Percentiles rank a stretch among this genome's conserved stretches.
Conservation (phyloP, 2,329 filamentous ascomycete species). For the Cladosporium sp. region DNA sequence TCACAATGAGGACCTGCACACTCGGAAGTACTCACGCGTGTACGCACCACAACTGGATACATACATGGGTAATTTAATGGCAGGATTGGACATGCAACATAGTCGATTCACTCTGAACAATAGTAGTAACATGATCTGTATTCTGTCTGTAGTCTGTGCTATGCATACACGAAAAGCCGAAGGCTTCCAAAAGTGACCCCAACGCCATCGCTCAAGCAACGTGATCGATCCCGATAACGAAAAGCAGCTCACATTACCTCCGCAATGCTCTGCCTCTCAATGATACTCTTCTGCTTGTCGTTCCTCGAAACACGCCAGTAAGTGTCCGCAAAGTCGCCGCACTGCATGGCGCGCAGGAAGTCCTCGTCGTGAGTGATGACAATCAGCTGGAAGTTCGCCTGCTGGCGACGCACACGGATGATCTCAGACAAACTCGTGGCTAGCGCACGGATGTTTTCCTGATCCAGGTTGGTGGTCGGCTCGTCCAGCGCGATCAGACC, state of each 20-base stretch:
- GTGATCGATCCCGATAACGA: background rate
- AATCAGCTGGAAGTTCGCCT: conserved; percentile 96
- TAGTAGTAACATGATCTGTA: background rate
- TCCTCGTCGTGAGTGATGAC: conserved; percentile 99
- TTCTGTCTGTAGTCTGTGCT: background rate
- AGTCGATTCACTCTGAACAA: no score
- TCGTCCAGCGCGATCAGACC: conserved; percentile 96
- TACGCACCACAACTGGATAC: no score
- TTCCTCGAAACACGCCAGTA: conserved; percentile 88
- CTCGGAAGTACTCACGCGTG: no score
- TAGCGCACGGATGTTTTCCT: conserved; percentile 88
- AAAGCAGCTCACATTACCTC: conserved; percentile 14
- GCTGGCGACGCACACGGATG: conserved; percentile 76
- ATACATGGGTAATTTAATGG: no score
- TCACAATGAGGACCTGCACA: no score
- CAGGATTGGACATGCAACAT: no score
- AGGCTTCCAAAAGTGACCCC: background rate
- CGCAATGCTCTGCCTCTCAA: conserved; percentile 60
- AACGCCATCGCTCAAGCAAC: conserved; percentile 12
- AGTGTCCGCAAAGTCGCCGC: conserved; percentile 85
- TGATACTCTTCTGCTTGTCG: conserved; percentile 81
- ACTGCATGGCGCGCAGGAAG: conserved; percentile 90
- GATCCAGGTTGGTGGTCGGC: conserved; percentile 94
- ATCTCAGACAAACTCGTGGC: conserved; percentile 84
- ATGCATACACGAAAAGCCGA: background rate